Conservation (phyloP, 1,139 yeast genomes). For the Geotrichum reessii region DNA sequence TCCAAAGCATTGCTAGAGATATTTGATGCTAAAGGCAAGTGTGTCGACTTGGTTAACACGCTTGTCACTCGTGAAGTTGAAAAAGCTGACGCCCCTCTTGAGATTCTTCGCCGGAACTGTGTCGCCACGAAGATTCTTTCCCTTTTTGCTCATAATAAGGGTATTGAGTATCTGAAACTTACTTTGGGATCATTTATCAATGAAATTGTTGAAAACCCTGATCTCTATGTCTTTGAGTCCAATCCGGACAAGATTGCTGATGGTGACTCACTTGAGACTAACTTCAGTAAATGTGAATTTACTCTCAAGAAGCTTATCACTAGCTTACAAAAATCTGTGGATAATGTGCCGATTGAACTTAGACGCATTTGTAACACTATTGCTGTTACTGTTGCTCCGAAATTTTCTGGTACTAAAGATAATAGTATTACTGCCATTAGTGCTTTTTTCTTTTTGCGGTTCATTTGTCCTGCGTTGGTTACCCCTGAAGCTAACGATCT, state of each 20-base stretch:
- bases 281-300: slow-evolving; percentile 49
- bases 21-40: slow-evolving; percentile 49
- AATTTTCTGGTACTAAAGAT: slow-evolving; percentile 51
- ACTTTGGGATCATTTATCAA: slow-evolving; percentile 53
- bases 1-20: slow-evolving; percentile 62
- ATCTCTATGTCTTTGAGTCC: slow-evolving; percentile 59
- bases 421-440: slow-evolving; percentile 65
- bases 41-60: slow-evolving; percentile 54
- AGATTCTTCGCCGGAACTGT: slow-evolving; percentile 73
- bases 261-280: slow-evolving; percentile 40
- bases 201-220: slow-evolving; percentile 47
- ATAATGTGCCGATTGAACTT: slow-evolving; percentile 56
- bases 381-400: slow-evolving; percentile 48
- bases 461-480: slow-evolving; percentile 79
- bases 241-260: slow-evolving; percentile 38
- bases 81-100: slow-evolving; percentile 57
- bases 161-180: slow-evolving; percentile 50
- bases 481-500: slow-evolving; percentile 61
- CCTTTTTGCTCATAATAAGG: slow-evolving; percentile 62
- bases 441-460: slow-evolving; percentile 71
- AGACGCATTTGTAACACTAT: slow-evolving; percentile 61
- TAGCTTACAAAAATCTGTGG: slow-evolving; percentile 49
- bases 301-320: slow-evolving; percentile 54
- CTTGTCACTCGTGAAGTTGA: slow-evolving; percentile 60
- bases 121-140: slow-evolving; percentile 75